A percentile compares a stretch with the other conserved stretches of the same genome.
phyloP scores from a whole-genome alignment of 2,329 filamentous ascomycete genomes.

The Claviceps capensis region DNA sequence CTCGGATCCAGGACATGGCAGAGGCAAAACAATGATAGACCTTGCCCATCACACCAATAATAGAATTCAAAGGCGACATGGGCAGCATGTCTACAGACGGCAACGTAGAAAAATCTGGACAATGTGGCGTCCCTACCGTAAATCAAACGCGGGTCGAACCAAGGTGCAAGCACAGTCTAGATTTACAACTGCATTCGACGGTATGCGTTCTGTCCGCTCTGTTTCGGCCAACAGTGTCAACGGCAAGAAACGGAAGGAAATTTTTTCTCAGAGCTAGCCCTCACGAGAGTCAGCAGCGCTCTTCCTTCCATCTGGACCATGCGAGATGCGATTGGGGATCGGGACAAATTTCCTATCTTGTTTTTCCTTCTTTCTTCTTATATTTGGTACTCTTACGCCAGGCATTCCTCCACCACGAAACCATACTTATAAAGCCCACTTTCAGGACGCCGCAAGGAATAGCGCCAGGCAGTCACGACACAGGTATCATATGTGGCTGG shows the following conservation, averaged over 20 bases:
- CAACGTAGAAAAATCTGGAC: slow-evolving; percentile 6
- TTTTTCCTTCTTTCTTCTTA: slow-evolving; percentile 4
- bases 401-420: slow-evolving; percentile 21
- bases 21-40: neutral
- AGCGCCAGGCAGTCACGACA: slow-evolving; percentile 23
- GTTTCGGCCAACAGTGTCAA: neutral
- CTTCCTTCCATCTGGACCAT: neutral
- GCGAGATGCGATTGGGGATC: neutral
- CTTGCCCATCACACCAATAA: neutral
- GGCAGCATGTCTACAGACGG: neutral
- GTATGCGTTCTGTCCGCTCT: neutral
- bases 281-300: neutral
- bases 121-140: neutral
- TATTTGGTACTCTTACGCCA: slow-evolving; percentile 14
- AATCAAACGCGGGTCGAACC: neutral
- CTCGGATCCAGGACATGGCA: neutral
- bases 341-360: neutral
- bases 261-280: neutral
- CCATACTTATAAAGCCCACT: slow-evolving; percentile 19
- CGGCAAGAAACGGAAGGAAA: neutral
- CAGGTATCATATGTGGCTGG: slow-evolving; percentile 22
- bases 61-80: neutral
- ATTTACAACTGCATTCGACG: neutral
- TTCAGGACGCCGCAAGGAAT: slow-evolving; percentile 25
- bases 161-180: neutral